Evolutionary conservation across 306 rosid genomes (phyloP), one percentile per base, ranked within the genome.

Genomic region (Prunus davidiana): DNA sequence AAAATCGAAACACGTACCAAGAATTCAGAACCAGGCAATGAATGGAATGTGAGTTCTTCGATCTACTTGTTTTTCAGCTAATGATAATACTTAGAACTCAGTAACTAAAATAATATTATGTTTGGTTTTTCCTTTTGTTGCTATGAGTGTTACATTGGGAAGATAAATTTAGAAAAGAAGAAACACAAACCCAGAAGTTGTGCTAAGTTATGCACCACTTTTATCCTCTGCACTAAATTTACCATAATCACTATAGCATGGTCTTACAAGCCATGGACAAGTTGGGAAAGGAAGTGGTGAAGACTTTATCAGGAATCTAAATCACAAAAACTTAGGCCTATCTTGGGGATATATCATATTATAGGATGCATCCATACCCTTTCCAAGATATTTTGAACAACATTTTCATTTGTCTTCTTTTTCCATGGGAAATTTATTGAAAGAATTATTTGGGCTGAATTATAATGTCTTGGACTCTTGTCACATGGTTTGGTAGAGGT

Each of bases 41-140:
- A 72, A 75, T 30, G 67, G 25, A 52, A n/a, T 25, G 93, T 87
- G 80, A 91, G 87, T 71, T 77, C 50, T 60, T 43, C 3, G 78
- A 79, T 49, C n/a, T 24, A 45, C 30, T 56, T 60, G 46, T 50
- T 27, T 14, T 34, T 16, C 56, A 5, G 46, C 11, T 50, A 20
- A n/a, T 10, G 14, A 49, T 43, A 27, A 6, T 47, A 45, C 4
- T 20, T 52, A 52, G 20, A 61, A 25, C 38, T 30, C 13, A 18
- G 34, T 43, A 28, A 18, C 63, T 75, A 34, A 57, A 20, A 54
- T 67, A 41, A 28, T 43, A 8, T 64, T 64, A 6, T 18, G 6
- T 79, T 62, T 24, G 51, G 51, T 60, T 61, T 6, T 38, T 1
- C 24, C 38, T 34, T 34, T 34, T 34, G 13, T 50, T 38, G 8